These are phyloP conservation scores for Cucurbita pepo DNA, from an alignment of 306 rosid genomes.

Conservation along the genomic window DNA sequence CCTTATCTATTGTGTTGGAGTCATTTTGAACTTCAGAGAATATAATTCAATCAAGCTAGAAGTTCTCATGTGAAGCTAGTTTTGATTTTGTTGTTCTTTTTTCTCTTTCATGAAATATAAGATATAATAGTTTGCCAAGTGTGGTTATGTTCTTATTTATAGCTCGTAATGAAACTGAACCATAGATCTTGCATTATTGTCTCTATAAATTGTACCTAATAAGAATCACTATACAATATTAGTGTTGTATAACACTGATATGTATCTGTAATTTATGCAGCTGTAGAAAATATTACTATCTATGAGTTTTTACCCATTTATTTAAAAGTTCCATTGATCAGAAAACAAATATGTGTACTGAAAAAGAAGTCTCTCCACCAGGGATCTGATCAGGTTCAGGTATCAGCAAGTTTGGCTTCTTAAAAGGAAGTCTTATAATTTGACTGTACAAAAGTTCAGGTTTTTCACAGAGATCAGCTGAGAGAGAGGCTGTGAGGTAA, in stretches of 20 bases:
- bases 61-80: not conserved
- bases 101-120: not conserved
- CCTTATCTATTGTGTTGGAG: not conserved
- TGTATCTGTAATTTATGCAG: not conserved
- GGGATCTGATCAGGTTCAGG: slow-evolving; percentile 2
- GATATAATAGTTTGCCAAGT: not conserved
- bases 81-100: not conserved
- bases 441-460: slow-evolving; percentile 1
- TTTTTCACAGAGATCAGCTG: not conserved
- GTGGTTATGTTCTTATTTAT: not conserved
- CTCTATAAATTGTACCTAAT: not conserved
- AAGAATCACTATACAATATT: not conserved
- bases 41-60: not conserved
- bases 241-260: not conserved
- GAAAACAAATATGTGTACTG: not conserved
- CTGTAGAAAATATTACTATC: not conserved
- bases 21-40: not conserved
- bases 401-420: not conserved
- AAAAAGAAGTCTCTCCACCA: not conserved
- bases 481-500: not conserved
- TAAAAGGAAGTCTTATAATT: not conserved
- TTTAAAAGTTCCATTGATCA: not conserved
- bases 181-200: not conserved
- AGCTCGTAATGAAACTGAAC: not conserved
- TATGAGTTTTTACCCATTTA: not conserved